Evolutionary conservation across 306 rosid genomes (phyloP).

Genomic region (Potentilla sterilis): DNA sequence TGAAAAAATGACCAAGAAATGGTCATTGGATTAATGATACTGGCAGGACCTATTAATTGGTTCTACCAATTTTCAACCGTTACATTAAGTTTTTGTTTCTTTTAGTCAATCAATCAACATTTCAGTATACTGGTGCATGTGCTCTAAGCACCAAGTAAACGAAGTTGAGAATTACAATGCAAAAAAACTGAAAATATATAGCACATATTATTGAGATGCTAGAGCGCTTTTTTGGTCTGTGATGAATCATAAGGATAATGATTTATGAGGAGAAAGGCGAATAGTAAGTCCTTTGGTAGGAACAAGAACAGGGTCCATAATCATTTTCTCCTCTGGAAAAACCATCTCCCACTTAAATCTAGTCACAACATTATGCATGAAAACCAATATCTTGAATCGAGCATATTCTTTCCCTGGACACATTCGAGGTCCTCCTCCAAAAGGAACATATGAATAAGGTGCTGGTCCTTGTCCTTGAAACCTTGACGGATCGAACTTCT

Average conservation of each 20-base stretch:
- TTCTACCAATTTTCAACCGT: too few relatives aligned
- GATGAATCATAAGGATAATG: not conserved
- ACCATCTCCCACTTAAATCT: slow-evolving; percentile 5
- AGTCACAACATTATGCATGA: not conserved
- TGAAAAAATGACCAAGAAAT: too few relatives aligned
- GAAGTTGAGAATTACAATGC: too few relatives aligned
- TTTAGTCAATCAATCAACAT: too few relatives aligned
- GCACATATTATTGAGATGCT: not conserved
- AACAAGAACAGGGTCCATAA: not conserved
- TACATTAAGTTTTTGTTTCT: too few relatives aligned
- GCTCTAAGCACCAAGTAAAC: too few relatives aligned
- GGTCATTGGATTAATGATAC: too few relatives aligned
- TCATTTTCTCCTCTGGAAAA: not conserved
- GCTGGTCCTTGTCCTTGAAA: not conserved
- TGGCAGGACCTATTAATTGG: too few relatives aligned
- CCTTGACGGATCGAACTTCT: not conserved
- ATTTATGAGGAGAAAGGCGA: not conserved
- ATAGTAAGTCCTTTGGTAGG: not conserved
- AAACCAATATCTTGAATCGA: not conserved
- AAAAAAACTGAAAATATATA: too few relatives aligned
- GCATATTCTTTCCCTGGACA: not conserved
- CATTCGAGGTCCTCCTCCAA: slow-evolving; percentile 9
- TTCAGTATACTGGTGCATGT: too few relatives aligned
- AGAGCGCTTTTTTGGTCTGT: not conserved
- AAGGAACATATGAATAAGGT: slow-evolving; percentile 1